phyloP scores from a whole-genome alignment of 148 eudicot species.

The Hydrangea macrophylla region DNA sequence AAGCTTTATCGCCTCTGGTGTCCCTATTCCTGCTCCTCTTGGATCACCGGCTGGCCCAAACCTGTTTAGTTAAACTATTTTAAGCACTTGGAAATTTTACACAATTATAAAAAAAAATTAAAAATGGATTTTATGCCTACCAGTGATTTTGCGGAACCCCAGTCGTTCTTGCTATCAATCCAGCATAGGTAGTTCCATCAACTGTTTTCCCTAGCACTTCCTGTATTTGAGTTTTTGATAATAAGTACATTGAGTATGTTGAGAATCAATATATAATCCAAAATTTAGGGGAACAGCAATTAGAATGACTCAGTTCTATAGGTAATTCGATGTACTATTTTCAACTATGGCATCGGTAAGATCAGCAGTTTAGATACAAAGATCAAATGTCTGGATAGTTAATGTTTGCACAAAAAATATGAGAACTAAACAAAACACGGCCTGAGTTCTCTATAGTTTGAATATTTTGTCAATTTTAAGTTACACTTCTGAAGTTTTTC shows the following conservation, averaged over 20 bases:
- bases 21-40: slow-evolving; percentile 98
- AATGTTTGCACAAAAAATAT: no score
- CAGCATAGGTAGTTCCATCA: slow-evolving; percentile 95
- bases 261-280: background rate
- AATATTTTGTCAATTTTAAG: no score
- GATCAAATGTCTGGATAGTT: no score
- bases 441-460: background rate
- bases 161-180: slow-evolving; percentile 93
- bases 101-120: background rate
- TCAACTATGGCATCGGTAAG: background rate
- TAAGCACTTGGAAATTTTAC: background rate
- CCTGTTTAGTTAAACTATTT: slow-evolving; percentile 33
- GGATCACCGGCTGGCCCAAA: slow-evolving; percentile 99
- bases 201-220: slow-evolving; percentile 82
- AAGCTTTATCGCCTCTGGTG: slow-evolving; percentile 96
- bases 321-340: background rate
- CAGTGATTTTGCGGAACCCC: slow-evolving; percentile 99
- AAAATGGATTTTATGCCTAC: slow-evolving; percentile 30
- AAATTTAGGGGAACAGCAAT: background rate
- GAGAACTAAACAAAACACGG: no score
- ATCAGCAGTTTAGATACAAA: background rate
- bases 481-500: no score
- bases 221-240: slow-evolving; percentile 35
- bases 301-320: background rate
- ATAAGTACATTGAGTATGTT: background rate